Evolutionary conservation across 371 early-diverging fungal genomes (phyloP), one percentile per base, ranked within the genome.

Genomic region (Chytridium lagenaria): DNA sequence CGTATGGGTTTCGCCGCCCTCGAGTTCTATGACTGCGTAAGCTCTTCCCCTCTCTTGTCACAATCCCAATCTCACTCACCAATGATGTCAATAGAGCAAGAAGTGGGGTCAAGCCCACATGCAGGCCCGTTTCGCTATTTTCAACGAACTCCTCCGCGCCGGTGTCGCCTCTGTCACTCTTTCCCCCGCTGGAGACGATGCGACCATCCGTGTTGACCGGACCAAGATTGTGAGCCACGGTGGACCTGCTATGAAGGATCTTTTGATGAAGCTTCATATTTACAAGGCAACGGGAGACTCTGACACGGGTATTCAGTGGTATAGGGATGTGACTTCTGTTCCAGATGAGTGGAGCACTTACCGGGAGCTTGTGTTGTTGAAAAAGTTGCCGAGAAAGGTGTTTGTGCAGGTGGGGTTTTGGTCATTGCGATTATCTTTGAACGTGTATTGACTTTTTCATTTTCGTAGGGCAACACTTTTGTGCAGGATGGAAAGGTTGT

Each of bases 81-180:
- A 16, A 55, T 36, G 7, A 7, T 68, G 10, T 34, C 50, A 66
- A n/a, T 39, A 69, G 59, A 77, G 44, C 40, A 67, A 70, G 52
- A 71, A 75, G 50, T 80, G 80, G 80, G 87, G 86, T n/a, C 89
- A 89, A 79, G 88, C 89, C 2, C 89, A 90, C 69, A 86, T 86
- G 85, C 87, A 84, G 63, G 90, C 87, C 16, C 87, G 90, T 26
- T 89, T 81, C 77, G 90, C 87, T n/a, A 83, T 90, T 40, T 72
- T 88, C 30, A 80, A 81, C 31, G 80, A 80, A 28, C 81, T 90
- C 80, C 59, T 88, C 61, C 64, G 82, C 23, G 81, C 86, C n/a
- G 87, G 87, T 10, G 72, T 82, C 33, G 71, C 51, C 84, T 64
- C 63, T 78, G 82, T 66, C 68, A 52, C 69, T 51, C 69, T 85